Conservation (phyloP, 768 basidiomycete species). For the Kwoniella shandongensis region DNA sequence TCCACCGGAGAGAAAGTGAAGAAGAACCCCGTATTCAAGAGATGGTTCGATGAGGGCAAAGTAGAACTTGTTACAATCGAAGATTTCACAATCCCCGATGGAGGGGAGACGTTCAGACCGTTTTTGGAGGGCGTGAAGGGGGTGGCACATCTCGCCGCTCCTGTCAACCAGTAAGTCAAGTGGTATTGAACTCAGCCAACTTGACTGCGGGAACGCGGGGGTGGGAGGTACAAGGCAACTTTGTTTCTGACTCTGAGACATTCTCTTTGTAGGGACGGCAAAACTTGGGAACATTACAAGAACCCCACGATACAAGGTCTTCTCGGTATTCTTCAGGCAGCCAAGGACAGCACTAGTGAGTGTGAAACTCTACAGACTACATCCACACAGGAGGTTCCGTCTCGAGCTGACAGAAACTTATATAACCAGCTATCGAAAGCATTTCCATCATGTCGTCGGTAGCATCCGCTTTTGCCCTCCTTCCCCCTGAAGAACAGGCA, state of each 20-base stretch:
- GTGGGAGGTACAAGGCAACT: no score
- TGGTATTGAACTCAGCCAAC: no score
- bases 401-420: background rate
- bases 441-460: no score
- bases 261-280: slow-evolving; percentile 15
- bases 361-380: background rate
- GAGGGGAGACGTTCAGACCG: background rate
- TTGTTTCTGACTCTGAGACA: no score
- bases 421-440: background rate
- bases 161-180: slow-evolving; percentile 14
- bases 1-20: slow-evolving; percentile 26
- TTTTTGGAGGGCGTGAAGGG: background rate
- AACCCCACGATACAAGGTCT: slow-evolving; percentile 40
- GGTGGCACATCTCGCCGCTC: slow-evolving; percentile 25
- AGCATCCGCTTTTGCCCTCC: no score
- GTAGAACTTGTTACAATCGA: slow-evolving; percentile 26
- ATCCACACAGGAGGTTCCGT: background rate
- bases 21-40: slow-evolving; percentile 10
- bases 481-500: slow-evolving; percentile 21
- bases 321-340: slow-evolving; percentile 26
- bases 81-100: slow-evolving; percentile 15
- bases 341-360: slow-evolving; percentile 4
- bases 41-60: slow-evolving; percentile 13
- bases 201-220: no score
- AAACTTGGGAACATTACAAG: slow-evolving; percentile 31